Conservation (phyloP, 139 green algal species). For the Protoeuglena noctilucae region DNA sequence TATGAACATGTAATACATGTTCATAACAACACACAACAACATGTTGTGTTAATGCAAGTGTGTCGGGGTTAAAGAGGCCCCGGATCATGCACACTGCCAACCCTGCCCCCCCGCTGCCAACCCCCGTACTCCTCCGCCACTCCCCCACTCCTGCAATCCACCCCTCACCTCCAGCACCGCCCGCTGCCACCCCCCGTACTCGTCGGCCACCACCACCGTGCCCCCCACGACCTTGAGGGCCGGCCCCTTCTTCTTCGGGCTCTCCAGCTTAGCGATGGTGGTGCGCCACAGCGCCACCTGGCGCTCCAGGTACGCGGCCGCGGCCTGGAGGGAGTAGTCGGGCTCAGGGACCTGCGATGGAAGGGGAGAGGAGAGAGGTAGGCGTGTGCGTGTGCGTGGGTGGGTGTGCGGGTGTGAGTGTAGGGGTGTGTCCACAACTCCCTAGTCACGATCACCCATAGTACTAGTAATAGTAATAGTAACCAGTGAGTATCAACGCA, state of each 20-base stretch:
- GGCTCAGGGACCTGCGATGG: too few species aligned
- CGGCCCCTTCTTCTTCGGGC: constrained; percentile 46
- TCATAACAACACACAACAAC: not conserved
- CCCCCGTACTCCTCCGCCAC: not conserved
- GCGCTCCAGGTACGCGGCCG: constrained; percentile 33
- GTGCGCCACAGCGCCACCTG: constrained; percentile 53
- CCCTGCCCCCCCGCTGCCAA: not conserved
- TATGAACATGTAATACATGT: not conserved
- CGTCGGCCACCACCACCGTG: not conserved
- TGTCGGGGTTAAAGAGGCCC: not conserved
- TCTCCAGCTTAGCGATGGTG: constrained; percentile 58
- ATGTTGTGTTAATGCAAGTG: not conserved
- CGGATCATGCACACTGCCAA: not conserved
- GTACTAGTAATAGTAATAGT: too few species aligned
- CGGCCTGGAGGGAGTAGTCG: constrained; percentile 18
- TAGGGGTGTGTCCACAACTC: too few species aligned
- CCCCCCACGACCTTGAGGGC: not conserved
- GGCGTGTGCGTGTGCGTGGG: too few species aligned
- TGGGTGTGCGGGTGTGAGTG: too few species aligned
- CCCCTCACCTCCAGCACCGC: constrained; percentile 4
- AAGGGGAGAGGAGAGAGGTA: too few species aligned
- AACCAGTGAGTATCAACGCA: too few species aligned
- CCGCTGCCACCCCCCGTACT: constrained; percentile 5
- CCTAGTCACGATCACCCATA: too few species aligned
- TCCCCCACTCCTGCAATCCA: not conserved